Conservation (phyloP, 2,329 filamentous ascomycete genomes). For the Beauveria australis region DNA sequence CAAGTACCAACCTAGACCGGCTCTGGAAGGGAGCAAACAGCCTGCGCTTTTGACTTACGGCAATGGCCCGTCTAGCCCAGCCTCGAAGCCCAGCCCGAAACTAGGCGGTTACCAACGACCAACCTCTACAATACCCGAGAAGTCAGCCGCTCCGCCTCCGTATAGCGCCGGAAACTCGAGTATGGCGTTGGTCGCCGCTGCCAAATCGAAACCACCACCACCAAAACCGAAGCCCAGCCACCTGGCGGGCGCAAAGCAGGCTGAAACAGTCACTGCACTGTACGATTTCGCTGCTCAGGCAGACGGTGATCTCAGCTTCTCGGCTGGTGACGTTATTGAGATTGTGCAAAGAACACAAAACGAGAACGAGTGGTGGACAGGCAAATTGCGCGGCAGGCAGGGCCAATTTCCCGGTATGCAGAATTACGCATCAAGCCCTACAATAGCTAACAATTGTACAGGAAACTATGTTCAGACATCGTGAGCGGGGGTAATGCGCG, state of each 20-base stretch:
- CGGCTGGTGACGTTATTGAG: constrained; percentile 81
- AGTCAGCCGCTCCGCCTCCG: constrained; percentile 58
- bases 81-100: constrained; percentile 17
- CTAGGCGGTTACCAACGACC: constrained; percentile 26
- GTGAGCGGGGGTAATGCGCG: neutral
- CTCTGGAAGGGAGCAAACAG: constrained; percentile 40
- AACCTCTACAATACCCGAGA: constrained; percentile 33
- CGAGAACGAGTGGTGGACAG: constrained; percentile 96
- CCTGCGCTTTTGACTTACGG: constrained; percentile 45
- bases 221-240: constrained; percentile 70
- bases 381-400: constrained; percentile 67
- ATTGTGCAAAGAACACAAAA: constrained; percentile 77
- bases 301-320: constrained; percentile 87
- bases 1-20: constrained; percentile 48
- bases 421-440: neutral
- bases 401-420: constrained; percentile 89
- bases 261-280: constrained; percentile 78
- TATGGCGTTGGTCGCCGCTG: constrained; percentile 41
- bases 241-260: constrained; percentile 54
- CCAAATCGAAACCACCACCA: constrained; percentile 62
- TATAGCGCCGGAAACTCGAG: constrained; percentile 47
- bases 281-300: constrained; percentile 97
- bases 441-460: constrained; percentile 18
- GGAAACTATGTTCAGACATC: constrained; percentile 11
- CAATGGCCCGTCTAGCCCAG: constrained; percentile 20